Evolutionary conservation across 176 grass and related monocot species (phyloP), one percentile per base, ranked within the genome.

Genomic region (Alloteropsis semialata): DNA sequence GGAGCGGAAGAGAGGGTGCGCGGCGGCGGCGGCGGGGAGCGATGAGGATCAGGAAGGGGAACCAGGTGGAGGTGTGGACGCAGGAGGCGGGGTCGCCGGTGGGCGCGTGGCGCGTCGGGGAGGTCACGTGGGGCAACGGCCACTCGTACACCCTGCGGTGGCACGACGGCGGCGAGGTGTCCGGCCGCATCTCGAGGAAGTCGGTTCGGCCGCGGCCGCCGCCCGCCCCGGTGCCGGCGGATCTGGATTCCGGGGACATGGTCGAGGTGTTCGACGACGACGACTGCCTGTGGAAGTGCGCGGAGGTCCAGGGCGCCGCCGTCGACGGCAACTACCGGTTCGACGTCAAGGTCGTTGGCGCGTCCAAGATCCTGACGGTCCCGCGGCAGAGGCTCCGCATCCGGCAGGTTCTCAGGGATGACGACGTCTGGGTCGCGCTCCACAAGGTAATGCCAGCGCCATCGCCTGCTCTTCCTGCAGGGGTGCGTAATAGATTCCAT

Each of bases 71-170:
- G 91, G 91, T 82, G 44, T 54, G 72, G 69, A 54, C 63, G 58
- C 56, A 70, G 70, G 65, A 72, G 28, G 83, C 61, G 37, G 70
- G 2, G 36, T 3, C 77, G 43, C 60, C 76, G 16, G 62, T 57
- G 41, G 88, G 83, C 17, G 89, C 54, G 46, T 97, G 94, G 94
- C 76, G 94, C 65, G 21, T 42, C 30, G 94, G 91, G n/a, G 81
- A 85, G 60, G 88, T 97, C 28, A 11, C 85, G 24, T 87, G 58
- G 65, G 91, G 91, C 59, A 89, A 97, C 34, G 91, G 94, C 18
- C 91, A 89, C 74, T 80, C 86, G 24, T 97, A 97, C 67, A 60
- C 48, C 45, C 48, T 93, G 16, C 68, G 43, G 74, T 93, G 90
- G 70, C 39, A 54, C 72, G 50, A 69, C 39, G 75, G 57, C 58